Base-by-base conservation (phyloP, 108 stramenopile species). In the Pseudonitzschia delicatissima region DNA sequence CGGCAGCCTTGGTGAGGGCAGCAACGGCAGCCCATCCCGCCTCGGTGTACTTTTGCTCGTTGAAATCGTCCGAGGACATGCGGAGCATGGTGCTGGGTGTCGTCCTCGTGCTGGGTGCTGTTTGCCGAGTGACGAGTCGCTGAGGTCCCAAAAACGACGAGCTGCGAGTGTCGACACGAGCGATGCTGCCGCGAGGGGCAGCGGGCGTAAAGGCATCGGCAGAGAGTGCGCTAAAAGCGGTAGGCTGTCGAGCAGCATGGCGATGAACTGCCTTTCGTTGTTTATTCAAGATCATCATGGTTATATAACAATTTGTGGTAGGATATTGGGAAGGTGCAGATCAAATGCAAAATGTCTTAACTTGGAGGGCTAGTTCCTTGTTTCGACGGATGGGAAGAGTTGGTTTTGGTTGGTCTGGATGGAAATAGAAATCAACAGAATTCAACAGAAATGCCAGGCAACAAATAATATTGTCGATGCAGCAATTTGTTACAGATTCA, bases 11-110 rank as follows among this genome's bases (percentile, higher is more conserved):
- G 47, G 87, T 86, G 29, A 93, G 71, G 25, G 82, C 68, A 9
- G 85, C 83, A 32, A 90, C 74, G 17, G 76, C 71, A 18, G 87
- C 69, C 84, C 87, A 93, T 1, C 88, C 92, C 1, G 92, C 86
- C 42, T 90, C 86, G 20, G 92, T 93, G 69, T 93, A 93, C 33
- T 85, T 81, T 7, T 73, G 49, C 65, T 87, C 72, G 47, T 87
- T 76, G 60, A 93, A 93, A 62, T 92, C 83, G 18, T 86, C 80
- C 9, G 80, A 39, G 5, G 90, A 66, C 83, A 79, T 81, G 27
- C 44, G 62, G 60, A 82, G 63, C 5, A 67, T n/a, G 35, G 58
- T 21, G 35, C 1, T 44, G 36, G 4, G 29, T 21, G 47, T 2
- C 1, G 15, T 6, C 28, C 23, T 57, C 52, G 8, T 33, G 29